phyloP scores from a whole-genome alignment of 805 yeast genomes.

The Ogataea pilisensis region DNA sequence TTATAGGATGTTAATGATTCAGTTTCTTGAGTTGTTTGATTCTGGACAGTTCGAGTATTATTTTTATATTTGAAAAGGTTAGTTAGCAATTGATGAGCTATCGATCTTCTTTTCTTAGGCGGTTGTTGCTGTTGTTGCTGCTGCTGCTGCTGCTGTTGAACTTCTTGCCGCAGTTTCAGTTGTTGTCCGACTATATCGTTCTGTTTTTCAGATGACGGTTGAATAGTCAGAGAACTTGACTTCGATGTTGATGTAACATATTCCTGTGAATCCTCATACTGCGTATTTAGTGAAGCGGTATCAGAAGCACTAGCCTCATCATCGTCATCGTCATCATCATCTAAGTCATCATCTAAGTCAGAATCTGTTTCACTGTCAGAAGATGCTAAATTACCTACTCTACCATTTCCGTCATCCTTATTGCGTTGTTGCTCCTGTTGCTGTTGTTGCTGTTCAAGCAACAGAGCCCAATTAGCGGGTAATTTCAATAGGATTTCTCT shows the following conservation, averaged over 20 bases:
- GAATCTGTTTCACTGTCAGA: conserved; percentile 4
- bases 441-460: conserved; percentile 25
- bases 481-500: conserved; percentile 71
- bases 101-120: conserved; percentile 8
- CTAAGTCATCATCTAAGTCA: conserved; percentile 3
- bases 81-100: conserved; percentile 26
- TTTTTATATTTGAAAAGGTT: conserved; percentile 27
- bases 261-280: conserved; percentile 19
- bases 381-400: conserved; percentile 12
- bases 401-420: conserved; percentile 1
- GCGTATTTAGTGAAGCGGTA: conserved; percentile 9
- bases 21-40: background rate
- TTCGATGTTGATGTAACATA: too few species aligned
- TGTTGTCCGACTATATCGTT: conserved; percentile 5
- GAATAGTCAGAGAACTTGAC: too few species aligned
- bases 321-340: too few species aligned
- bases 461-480: conserved; percentile 66
- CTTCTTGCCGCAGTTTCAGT: conserved; percentile 7
- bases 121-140: background rate
- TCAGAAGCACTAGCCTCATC: conserved; percentile 12
- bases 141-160: conserved; percentile 9
- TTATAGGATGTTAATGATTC: conserved; percentile 1
- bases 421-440: conserved; percentile 5
- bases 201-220: background rate
- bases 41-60: conserved; percentile 1